A percentile compares a stretch with the other conserved stretches of the same genome.
Evolutionary conservation across 495 filamentous ascomycete genomes (phyloP).

Genomic region (Daldinia vernicosa): DNA sequence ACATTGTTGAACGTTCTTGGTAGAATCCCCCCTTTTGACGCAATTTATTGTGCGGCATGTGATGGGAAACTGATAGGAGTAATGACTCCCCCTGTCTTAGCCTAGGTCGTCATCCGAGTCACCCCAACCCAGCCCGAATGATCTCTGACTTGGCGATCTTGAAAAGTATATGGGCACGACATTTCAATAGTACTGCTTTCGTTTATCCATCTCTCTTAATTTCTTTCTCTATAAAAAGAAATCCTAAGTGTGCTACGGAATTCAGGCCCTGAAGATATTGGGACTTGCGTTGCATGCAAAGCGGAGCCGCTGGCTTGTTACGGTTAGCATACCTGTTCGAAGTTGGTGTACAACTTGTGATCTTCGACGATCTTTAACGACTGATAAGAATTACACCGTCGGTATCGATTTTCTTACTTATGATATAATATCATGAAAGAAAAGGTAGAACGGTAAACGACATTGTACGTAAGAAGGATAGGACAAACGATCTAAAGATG

Average conservation of each 20-base stretch:
- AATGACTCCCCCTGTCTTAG: constrained; percentile 1
- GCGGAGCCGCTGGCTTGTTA: background rate
- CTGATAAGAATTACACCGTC: background rate
- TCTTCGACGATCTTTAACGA: background rate
- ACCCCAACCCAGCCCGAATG: constrained; percentile 1
- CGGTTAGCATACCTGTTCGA: background rate
- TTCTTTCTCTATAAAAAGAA: background rate
- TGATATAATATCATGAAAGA: background rate
- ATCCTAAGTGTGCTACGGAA: background rate
- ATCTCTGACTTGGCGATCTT: background rate
- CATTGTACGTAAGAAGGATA: background rate
- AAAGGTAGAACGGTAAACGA: background rate
- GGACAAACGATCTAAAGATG: background rate
- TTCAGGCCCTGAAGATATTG: background rate
- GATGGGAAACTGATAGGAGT: background rate
- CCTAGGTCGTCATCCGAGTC: background rate
- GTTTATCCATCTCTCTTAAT: background rate
- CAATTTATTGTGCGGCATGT: background rate
- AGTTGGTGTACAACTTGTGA: background rate
- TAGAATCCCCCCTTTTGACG: background rate
- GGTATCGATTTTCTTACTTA: background rate
- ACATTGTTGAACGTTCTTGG: background rate
- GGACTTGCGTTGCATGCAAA: background rate
- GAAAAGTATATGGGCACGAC: background rate
- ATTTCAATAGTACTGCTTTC: background rate